Evolutionary conservation across 768 basidiomycete genomes (phyloP).

Genomic region (Sutorius australiensis): DNA sequence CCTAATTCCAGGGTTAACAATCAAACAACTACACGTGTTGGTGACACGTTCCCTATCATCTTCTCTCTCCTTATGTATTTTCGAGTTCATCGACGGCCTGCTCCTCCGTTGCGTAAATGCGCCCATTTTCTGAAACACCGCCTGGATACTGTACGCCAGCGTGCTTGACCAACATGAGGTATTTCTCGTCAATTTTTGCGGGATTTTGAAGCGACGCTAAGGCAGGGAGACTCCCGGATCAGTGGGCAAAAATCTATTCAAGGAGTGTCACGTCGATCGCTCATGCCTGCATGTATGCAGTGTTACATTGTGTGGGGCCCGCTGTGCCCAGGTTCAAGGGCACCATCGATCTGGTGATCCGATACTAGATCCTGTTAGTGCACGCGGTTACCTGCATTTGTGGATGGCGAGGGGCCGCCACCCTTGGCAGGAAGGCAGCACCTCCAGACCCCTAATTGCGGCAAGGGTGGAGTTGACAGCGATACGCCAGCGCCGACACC

Average conservation of each 20-base stretch:
- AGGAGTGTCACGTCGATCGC: neutral
- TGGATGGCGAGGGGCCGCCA: neutral
- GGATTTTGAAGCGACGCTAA: slow-evolving; percentile 6
- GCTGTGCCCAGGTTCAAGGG: slow-evolving; percentile 22
- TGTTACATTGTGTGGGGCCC: slow-evolving; percentile 4
- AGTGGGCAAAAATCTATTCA: neutral
- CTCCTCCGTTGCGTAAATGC: slow-evolving; percentile 29
- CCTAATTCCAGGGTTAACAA: slow-evolving; percentile 26
- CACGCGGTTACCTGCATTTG: slow-evolving; percentile 21
- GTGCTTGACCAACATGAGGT: slow-evolving; percentile 5
- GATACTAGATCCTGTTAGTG: slow-evolving; percentile 9
- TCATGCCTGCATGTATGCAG: neutral
- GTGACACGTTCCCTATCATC: slow-evolving; percentile 27
- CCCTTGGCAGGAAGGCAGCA: neutral
- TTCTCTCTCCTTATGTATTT: slow-evolving; percentile 20
- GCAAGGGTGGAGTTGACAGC: slow-evolving; percentile 1
- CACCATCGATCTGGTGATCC: slow-evolving; percentile 10
- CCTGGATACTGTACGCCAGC: slow-evolving; percentile 2
- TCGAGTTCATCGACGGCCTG: slow-evolving; percentile 8
- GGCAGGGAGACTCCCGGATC: neutral
- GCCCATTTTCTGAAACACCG: slow-evolving; percentile 11
- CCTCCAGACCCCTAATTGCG: slow-evolving; percentile 13
- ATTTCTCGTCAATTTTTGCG: neutral
- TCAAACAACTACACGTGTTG: slow-evolving; percentile 35
- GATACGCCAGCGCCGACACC: slow-evolving; percentile 10